Evolutionary conservation across 2,329 filamentous ascomycete species (phyloP).

Genomic region (Fusarium sp.): DNA sequence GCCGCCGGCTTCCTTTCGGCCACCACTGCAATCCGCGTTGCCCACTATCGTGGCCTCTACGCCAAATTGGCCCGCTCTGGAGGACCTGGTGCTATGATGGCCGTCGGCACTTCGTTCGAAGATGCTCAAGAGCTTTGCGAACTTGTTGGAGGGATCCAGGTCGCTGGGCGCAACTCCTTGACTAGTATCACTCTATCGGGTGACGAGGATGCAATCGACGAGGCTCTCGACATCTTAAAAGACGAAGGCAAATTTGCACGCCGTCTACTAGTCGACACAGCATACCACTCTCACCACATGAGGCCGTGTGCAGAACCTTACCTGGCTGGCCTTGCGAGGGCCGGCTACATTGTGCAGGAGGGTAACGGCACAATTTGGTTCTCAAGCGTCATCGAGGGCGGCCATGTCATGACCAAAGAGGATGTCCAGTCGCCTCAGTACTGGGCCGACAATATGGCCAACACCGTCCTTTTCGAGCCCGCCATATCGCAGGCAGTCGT

Average conservation of each 20-base stretch:
- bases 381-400: background rate
- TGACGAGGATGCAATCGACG: background rate
- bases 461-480: conserved; percentile 1
- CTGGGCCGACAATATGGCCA: conserved; percentile 10
- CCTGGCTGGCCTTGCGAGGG: background rate
- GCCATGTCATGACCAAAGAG: background rate
- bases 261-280: conserved; percentile 4
- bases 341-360: background rate
- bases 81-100: conserved; percentile 1
- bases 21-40: conserved; percentile 45
- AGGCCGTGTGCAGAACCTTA: background rate
- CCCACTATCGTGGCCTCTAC: conserved; percentile 45
- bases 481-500: background rate
- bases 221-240: background rate
- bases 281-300: conserved; percentile 12
- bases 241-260: background rate
- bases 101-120: background rate
- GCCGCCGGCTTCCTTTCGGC: conserved; percentile 53
- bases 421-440: background rate
- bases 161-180: background rate
- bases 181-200: conserved; percentile 3
- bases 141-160: background rate
- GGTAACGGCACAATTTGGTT: background rate
- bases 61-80: too few relatives aligned
- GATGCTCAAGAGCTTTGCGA: background rate